phyloP scores from a whole-genome alignment of 495 filamentous ascomycete species.

The Immersiella caudata region DNA sequence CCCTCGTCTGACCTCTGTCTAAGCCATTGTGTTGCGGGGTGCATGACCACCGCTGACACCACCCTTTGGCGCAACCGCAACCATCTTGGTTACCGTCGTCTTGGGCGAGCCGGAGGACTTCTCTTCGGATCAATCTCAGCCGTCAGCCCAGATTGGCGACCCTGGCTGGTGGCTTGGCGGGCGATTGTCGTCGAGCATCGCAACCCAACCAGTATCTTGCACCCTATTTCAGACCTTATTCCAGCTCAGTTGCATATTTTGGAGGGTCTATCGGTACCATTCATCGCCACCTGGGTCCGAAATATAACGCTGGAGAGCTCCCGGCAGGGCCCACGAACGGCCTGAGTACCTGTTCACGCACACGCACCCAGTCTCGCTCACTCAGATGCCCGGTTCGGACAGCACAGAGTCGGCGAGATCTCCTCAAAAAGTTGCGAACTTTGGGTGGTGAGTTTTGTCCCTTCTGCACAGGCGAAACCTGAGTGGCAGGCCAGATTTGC shows the following conservation, averaged over 20 bases:
- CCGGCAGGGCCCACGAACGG: not conserved
- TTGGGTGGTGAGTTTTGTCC: constrained; percentile 39
- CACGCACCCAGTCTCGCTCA: not conserved
- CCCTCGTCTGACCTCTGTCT: not conserved
- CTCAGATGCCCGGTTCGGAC: constrained; percentile 14
- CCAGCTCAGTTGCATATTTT: no score
- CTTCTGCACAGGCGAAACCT: not conserved
- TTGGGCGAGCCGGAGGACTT: not conserved
- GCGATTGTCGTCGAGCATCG: not conserved
- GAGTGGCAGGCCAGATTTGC: not conserved
- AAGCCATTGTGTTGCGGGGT: not conserved
- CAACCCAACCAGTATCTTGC: no score
- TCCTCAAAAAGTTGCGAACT: constrained; percentile 24
- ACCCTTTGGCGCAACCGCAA: not conserved
- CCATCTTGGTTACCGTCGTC: not conserved
- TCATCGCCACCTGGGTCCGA: no score
- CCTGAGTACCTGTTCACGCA: not conserved
- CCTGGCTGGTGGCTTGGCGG: constrained; percentile 1
- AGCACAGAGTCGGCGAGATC: constrained; percentile 5
- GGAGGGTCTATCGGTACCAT: no score
- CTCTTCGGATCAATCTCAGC: constrained; percentile 3
- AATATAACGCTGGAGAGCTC: not conserved
- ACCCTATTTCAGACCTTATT: no score
- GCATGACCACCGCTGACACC: not conserved
- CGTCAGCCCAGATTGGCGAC: not conserved